Base-by-base conservation (phyloP, 768 basidiomycete genomes). In the Russula sp. region DNA sequence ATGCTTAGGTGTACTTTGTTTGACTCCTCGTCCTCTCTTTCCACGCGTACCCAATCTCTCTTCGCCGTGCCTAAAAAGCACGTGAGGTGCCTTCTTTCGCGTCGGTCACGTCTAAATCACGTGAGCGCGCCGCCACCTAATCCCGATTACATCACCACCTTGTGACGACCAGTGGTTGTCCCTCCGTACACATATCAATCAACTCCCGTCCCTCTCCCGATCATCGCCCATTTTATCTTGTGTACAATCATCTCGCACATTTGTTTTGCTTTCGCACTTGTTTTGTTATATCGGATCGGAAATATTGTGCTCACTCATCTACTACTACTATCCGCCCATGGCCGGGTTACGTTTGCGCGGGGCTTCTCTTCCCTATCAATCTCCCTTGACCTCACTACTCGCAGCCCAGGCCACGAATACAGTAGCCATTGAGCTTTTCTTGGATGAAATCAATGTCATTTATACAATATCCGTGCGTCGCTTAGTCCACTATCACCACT, bases 241-340 rank as follows among this genome's bases (percentile, higher is more conserved):
- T 65, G 56, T 56, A 26, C 52, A 46, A 50, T 50, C 36, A 52
- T 46, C 59, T 61, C 44, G 26, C 55, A 61, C 48, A 51, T 65
- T n/a, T 54, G 59, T 61, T 57, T 61, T 57, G 64, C 60, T 65
- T 52, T 65, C 64, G 60, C 64, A 65, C 49, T 61, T 65, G 64
- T 64, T 55, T 61, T 65, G 64, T 65, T 30, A 49, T 59, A 61
- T 46, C 42, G 49, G 55, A 57, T 65, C 20, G 60, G 55, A 61
- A 57, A 50, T 42, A 40, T 46, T 61, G 63, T 59, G 48, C 48
- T 51, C 54, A 36, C 30, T 24, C 40, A 40, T 52, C 30, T 28
- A 50, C 51, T 8, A 10, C 28, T 46, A 54, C 11, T 24, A 36
- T 40, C 52, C 6, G 22, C 18, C 36, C 44, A 36, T 54, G 28